Evolutionary conservation across 2,329 filamentous ascomycete genomes (phyloP).

Genomic region (Didymella pinodella): DNA sequence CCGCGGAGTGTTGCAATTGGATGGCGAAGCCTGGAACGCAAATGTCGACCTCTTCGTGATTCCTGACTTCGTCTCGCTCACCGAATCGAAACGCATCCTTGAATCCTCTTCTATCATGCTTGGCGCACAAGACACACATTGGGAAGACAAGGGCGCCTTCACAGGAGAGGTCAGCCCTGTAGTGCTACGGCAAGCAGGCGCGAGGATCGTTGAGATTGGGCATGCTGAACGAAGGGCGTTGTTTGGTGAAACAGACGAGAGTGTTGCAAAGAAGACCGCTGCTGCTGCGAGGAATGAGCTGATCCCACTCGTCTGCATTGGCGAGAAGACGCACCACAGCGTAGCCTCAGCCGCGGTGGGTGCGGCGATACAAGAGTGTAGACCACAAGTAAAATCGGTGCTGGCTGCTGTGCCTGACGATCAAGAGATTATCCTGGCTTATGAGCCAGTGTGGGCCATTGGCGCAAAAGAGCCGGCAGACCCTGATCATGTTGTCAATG

Average conservation of each 20-base stretch:
- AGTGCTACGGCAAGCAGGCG: conserved; percentile 72
- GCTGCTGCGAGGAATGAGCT: conserved; percentile 74
- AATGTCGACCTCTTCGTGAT: conserved; percentile 77
- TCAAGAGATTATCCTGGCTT: conserved; percentile 78
- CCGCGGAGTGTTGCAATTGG: conserved; percentile 53
- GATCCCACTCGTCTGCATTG: conserved; percentile 81
- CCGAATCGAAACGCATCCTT: conserved; percentile 61
- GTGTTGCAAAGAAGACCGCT: conserved; percentile 72
- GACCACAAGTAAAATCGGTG: conserved; percentile 69
- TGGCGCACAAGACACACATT: conserved; percentile 79
- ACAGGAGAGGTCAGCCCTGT: conserved; percentile 80
- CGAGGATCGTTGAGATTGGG: conserved; percentile 76
- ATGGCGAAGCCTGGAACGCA: conserved; percentile 62
- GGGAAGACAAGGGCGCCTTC: conserved; percentile 74
- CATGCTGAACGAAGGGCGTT: conserved; percentile 79
- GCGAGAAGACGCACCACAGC: conserved; percentile 66
- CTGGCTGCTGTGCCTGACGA: conserved; percentile 67
- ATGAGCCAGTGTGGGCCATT: conserved; percentile 91
- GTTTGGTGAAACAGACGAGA: conserved; percentile 77
- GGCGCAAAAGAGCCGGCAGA: conserved; percentile 75
- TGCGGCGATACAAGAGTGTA: conserved; percentile 71
- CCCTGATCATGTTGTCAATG: conserved; percentile 74
- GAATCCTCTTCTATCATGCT: conserved; percentile 63
- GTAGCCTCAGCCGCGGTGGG: conserved; percentile 60
- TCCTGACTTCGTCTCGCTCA: conserved; percentile 76